phyloP scores from a whole-genome alignment of 2,329 filamentous ascomycete species.

The Apiospora aurea region DNA sequence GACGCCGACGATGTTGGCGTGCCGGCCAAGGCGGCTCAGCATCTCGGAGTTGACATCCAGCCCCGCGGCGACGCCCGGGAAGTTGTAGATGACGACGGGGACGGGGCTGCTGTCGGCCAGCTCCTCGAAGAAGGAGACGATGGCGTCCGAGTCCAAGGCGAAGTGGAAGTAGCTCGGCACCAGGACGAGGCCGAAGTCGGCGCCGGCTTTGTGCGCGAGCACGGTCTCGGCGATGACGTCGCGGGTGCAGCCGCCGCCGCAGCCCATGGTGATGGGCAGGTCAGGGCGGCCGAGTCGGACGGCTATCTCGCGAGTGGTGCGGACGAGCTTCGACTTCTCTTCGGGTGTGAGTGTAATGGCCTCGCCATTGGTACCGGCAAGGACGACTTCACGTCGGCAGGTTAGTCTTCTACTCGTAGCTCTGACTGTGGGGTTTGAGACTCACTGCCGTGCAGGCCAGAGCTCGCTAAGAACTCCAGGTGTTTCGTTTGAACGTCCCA shows the following conservation, averaged over 20 bases:
- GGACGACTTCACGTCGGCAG: conserved; percentile 54
- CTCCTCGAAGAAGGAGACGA: conserved; percentile 69
- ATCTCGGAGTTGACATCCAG: conserved; percentile 65
- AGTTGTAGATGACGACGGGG: conserved; percentile 70
- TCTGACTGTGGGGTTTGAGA: not conserved
- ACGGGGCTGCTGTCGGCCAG: conserved; percentile 64
- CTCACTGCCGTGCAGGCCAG: conserved; percentile 58
- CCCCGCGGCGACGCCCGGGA: conserved; percentile 62
- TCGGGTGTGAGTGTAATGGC: conserved; percentile 70
- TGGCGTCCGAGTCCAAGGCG: conserved; percentile 64
- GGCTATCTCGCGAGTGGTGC: conserved; percentile 68
- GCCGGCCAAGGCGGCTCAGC: conserved; percentile 58
- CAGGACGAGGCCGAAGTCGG: conserved; percentile 72
- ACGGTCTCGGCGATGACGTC: conserved; percentile 69
- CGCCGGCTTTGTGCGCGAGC: conserved; percentile 59
- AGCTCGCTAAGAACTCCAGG: conserved; percentile 59
- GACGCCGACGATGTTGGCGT: conserved; percentile 66
- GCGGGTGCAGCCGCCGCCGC: conserved; percentile 69
- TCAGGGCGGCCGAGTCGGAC: conserved; percentile 61
- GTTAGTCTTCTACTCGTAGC: not conserved
- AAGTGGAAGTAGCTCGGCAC: conserved; percentile 77
- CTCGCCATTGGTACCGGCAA: conserved; percentile 77
- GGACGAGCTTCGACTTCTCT: conserved; percentile 69
- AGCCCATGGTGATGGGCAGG: conserved; percentile 71
- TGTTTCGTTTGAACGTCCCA: conserved; percentile 62